Evolutionary conservation across 352 stramenopile species (phyloP).

Genomic region (Phytophthora meadii): DNA sequence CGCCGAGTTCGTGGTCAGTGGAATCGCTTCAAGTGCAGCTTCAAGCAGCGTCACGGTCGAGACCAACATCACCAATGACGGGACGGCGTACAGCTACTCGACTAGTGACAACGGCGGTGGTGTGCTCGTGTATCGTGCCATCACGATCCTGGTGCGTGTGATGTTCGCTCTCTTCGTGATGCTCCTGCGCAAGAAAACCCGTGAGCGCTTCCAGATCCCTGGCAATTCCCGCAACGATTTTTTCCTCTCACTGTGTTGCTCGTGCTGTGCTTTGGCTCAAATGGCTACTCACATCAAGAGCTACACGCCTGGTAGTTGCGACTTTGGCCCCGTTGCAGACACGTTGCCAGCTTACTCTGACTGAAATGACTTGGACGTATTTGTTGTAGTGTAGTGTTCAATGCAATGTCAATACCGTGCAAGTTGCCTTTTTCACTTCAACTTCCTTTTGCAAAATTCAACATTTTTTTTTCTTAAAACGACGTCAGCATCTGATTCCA

Average conservation of each 20-base stretch:
- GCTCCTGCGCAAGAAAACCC: slow-evolving; percentile 40
- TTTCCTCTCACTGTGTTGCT: not conserved
- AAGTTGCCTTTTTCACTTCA: not conserved
- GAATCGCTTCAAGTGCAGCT: no score
- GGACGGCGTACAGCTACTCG: no score
- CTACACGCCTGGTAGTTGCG: slow-evolving; percentile 40
- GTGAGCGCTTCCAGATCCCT: not conserved
- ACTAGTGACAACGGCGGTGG: no score
- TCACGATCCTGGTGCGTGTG: slow-evolving; percentile 4
- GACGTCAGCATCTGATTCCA: slow-evolving; percentile 28
- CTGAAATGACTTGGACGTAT: no score
- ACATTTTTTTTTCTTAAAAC: not conserved
- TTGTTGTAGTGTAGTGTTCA: no score
- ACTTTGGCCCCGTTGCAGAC: slow-evolving; percentile 1
- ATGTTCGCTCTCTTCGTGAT: slow-evolving; percentile 3
- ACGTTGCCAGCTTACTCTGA: no score
- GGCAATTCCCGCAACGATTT: not conserved
- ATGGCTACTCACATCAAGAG: slow-evolving; percentile 48
- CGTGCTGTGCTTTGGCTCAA: slow-evolving; percentile 42
- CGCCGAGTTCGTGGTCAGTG: no score
- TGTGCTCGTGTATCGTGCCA: not conserved
- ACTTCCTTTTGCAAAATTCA: slow-evolving; percentile 13
- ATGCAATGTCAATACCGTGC: no score
- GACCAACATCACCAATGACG: no score
- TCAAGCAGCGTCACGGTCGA: no score